phyloP scores from a whole-genome alignment of 768 basidiomycete species.

The Podaxis rugospora region DNA sequence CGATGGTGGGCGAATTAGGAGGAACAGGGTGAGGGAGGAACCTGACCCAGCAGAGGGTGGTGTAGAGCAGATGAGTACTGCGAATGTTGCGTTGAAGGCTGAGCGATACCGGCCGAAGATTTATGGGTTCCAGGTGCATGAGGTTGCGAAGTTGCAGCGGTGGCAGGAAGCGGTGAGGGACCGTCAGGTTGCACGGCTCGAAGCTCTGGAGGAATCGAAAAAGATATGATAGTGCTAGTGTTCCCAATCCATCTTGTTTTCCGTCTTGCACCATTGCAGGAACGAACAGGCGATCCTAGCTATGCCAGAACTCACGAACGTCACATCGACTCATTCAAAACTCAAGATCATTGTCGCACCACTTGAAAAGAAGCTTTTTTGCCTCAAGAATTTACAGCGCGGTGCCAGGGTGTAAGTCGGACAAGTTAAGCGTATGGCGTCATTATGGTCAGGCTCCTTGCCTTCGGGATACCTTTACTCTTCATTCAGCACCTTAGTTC shows the following conservation, averaged over 20 bases:
- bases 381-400: too few relatives aligned
- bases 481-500: too few relatives aligned
- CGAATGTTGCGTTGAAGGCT: constrained; percentile 80
- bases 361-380: too few relatives aligned
- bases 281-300: too few relatives aligned
- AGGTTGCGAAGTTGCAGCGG: constrained; percentile 87
- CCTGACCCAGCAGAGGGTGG: constrained; percentile 50
- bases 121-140: constrained; percentile 95
- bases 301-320: too few relatives aligned
- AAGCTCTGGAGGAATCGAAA: background rate
- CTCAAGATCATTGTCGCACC: too few relatives aligned
- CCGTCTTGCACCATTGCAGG: too few relatives aligned
- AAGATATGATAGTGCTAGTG: background rate
- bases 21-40: constrained; percentile 41
- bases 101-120: constrained; percentile 88
- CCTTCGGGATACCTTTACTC: too few relatives aligned
- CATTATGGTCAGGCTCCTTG: too few relatives aligned
- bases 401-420: too few relatives aligned
- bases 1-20: constrained; percentile 13
- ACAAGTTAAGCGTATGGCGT: too few relatives aligned
- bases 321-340: too few relatives aligned
- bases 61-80: constrained; percentile 60
- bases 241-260: constrained; percentile 20
- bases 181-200: constrained; percentile 40
- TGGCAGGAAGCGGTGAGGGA: constrained; percentile 94